Conservation (phyloP, 164 flowering plant species). For the Stephania cephalantha region DNA sequence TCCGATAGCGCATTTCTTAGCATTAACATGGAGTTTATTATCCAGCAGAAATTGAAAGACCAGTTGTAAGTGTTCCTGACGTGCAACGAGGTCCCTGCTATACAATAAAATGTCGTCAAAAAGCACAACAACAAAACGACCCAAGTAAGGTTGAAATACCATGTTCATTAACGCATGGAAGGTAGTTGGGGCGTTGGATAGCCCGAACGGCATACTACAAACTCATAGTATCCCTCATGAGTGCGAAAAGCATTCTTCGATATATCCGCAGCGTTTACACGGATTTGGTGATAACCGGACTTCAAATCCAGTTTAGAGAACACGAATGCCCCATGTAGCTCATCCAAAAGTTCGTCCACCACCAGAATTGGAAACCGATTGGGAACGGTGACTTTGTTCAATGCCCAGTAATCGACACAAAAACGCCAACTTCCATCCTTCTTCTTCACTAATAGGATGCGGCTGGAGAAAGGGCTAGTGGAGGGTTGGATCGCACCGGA, state of each 20-base stretch:
- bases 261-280: too few relatives aligned
- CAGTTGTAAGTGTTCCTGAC: background rate
- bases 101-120: background rate
- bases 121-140: too few relatives aligned
- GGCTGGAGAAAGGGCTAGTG: too few relatives aligned
- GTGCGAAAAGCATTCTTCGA: background rate
- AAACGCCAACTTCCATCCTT: slow-evolving; percentile 6
- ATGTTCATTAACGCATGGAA: too few relatives aligned
- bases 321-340: background rate
- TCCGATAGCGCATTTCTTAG: too few relatives aligned
- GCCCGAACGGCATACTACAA: too few relatives aligned
- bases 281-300: background rate
- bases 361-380: slow-evolving; percentile 1
- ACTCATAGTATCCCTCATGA: background rate
- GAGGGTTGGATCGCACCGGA: background rate
- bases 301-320: background rate
- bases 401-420: too few relatives aligned
- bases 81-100: background rate
- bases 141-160: too few relatives aligned
- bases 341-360: too few relatives aligned
- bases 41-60: too few relatives aligned
- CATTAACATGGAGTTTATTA: too few relatives aligned
- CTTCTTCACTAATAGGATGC: slow-evolving; percentile 1
- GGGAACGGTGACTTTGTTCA: background rate
- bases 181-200: too few relatives aligned